Conservation (phyloP, 2,329 filamentous ascomycete genomes). For the Aspergillus ochraceoroseus region DNA sequence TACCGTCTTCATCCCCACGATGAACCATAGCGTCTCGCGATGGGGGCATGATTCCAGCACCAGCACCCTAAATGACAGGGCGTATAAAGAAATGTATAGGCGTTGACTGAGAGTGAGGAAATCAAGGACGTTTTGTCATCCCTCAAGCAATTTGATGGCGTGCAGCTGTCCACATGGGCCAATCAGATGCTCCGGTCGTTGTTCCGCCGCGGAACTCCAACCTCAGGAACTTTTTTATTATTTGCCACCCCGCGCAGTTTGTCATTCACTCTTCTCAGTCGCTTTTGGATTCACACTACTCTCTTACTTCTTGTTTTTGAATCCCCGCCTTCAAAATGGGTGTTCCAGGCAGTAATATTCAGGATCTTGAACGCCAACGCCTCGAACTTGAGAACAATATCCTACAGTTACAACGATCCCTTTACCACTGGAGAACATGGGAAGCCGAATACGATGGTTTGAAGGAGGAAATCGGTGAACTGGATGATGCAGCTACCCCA, state of each 20-base stretch:
- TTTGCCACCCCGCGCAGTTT: constrained; percentile 18
- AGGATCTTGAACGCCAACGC: constrained; percentile 69
- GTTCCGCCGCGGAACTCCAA: constrained; percentile 18
- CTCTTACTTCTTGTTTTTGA: constrained; percentile 3
- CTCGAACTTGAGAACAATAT: constrained; percentile 71
- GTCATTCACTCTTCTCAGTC: constrained; percentile 1
- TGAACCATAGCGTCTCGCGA: constrained; percentile 31
- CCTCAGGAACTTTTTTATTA: constrained; percentile 13
- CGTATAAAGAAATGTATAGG: constrained; percentile 7
- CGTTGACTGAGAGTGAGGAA: constrained; percentile 5
- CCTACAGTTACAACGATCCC: constrained; percentile 64
- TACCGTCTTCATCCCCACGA: constrained; percentile 44
- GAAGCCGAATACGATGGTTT: constrained; percentile 88
- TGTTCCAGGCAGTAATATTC: constrained; percentile 50
- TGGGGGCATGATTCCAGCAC: constrained; percentile 28
- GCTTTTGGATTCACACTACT: neutral
- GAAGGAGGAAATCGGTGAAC: constrained; percentile 68
- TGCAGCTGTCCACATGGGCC: constrained; percentile 24
- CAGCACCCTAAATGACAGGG: constrained; percentile 1
- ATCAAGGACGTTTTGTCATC: too few relatives aligned
- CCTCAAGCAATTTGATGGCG: constrained; percentile 8
- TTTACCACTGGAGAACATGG: constrained; percentile 85
- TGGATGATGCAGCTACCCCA: constrained; percentile 48
- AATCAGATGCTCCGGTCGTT: constrained; percentile 19
- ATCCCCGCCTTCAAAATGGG: constrained; percentile 34